These are phyloP conservation scores for Saccharomyces paradoxus DNA, from an alignment of 805 yeast genomes.

Conservation along the genomic window DNA sequence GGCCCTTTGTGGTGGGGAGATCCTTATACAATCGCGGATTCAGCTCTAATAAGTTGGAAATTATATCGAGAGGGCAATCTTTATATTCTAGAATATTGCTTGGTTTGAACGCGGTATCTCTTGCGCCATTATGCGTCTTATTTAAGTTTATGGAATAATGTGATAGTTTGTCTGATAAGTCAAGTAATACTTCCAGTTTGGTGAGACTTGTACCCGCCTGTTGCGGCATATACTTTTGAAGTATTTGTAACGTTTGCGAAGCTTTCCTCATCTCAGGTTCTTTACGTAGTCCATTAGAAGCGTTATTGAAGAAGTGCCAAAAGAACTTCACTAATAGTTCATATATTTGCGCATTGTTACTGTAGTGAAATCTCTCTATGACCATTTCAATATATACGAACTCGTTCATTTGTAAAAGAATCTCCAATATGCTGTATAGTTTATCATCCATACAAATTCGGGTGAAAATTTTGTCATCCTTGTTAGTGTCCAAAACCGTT, in stretches of 20 bases:
- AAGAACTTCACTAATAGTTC: constrained; percentile 26
- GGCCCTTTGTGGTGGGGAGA: constrained; percentile 27
- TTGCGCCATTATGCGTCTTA: constrained; percentile 4
- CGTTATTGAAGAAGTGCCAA: constrained; percentile 37
- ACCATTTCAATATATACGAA: constrained; percentile 10
- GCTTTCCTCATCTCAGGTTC: constrained; percentile 37
- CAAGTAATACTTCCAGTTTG: constrained; percentile 14
- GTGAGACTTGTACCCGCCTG: background rate
- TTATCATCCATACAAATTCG: constrained; percentile 9
- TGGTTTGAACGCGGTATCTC: constrained; percentile 34
- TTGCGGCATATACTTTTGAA: constrained; percentile 3
- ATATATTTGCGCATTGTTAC: background rate
- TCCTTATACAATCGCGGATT: constrained; percentile 46
- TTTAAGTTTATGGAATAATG: constrained; percentile 27
- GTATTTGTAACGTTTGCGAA: constrained; percentile 18
- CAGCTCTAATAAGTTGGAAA: constrained; percentile 42
- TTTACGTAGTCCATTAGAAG: constrained; percentile 34
- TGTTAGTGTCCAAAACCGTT: constrained; percentile 3
- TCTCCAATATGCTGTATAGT: constrained; percentile 18
- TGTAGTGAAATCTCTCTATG: background rate
- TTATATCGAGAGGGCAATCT: constrained; percentile 30
- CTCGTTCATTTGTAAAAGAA: constrained; percentile 24
- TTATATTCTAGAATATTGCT: constrained; percentile 28
- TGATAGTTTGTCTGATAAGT: constrained; percentile 26
- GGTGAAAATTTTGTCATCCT: constrained; percentile 10